A percentile compares a stretch with the other conserved stretches of the same genome.
Evolutionary conservation across 2,329 filamentous ascomycete genomes (phyloP).

Genomic region (Paradendryphiella salina): DNA sequence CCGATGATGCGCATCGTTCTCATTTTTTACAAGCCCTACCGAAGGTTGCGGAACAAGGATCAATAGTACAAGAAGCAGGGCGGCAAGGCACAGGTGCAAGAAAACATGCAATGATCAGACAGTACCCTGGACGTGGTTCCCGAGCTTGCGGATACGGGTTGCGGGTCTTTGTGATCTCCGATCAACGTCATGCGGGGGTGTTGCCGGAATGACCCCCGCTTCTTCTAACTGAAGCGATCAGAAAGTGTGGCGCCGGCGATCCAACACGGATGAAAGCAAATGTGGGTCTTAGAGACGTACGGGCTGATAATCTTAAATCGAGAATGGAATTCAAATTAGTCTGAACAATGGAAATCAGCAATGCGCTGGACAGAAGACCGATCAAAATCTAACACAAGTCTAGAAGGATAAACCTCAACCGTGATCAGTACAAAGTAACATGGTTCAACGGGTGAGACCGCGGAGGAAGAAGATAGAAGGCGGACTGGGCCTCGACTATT

Average conservation of each 20-base stretch:
- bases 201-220: background rate
- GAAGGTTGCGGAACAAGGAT: no score
- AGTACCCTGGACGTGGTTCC: background rate
- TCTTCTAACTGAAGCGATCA: slow-evolving; percentile 8
- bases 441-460: slow-evolving; percentile 19
- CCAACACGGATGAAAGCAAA: background rate
- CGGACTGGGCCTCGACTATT: slow-evolving; percentile 12
- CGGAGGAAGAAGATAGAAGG: slow-evolving; percentile 2
- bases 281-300: background rate
- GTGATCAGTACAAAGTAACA: slow-evolving; percentile 1
- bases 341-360: slow-evolving; percentile 1
- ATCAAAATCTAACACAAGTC: slow-evolving; percentile 7
- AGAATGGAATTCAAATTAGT: slow-evolving; percentile 3
- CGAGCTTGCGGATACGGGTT: background rate
- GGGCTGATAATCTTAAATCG: background rate
- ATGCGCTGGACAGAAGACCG: slow-evolving; percentile 2
- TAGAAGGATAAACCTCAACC: background rate
- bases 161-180: slow-evolving; percentile 13
- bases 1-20: no score
- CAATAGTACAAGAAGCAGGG: background rate
- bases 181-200: slow-evolving; percentile 27
- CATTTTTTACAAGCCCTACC: no score
- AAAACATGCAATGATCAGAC: background rate
- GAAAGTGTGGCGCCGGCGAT: slow-evolving; percentile 15
- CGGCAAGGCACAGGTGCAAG: background rate